Conservation (phyloP, 805 yeast genomes). For the Hanseniaspora singularis region DNA sequence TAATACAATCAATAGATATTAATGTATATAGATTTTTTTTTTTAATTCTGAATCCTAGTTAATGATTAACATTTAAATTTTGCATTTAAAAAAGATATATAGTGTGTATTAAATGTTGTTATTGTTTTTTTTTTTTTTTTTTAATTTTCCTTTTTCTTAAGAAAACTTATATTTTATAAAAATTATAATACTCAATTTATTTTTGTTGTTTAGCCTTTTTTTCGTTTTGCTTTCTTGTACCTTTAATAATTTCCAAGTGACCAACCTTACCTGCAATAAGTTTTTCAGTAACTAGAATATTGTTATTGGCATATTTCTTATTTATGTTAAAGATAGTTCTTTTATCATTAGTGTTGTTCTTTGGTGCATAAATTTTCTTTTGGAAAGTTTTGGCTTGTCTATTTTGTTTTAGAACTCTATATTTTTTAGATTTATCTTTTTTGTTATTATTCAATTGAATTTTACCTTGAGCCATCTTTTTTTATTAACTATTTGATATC, state of each 20-base stretch:
- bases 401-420: conserved; percentile 14
- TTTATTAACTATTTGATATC: too few species aligned
- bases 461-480: conserved; percentile 61
- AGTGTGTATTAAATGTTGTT: too few species aligned
- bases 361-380: conserved; percentile 32
- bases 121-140: too few species aligned
- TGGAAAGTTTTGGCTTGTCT: conserved; percentile 15
- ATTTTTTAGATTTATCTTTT: conserved; percentile 26
- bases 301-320: conserved; percentile 22
- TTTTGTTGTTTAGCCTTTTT: conserved; percentile 23
- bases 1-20: too few species aligned
- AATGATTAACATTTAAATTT: too few species aligned
- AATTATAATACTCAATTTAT: not conserved
- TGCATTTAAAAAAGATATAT: too few species aligned
- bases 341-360: conserved; percentile 26
- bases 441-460: conserved; percentile 39
- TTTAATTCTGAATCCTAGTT: too few species aligned
- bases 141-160: too few species aligned
- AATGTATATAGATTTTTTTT: too few species aligned
- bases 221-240: conserved; percentile 73
- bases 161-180: too few species aligned
- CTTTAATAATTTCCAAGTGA: conserved; percentile 80
- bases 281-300: conserved; percentile 51
- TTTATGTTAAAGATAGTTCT: conserved; percentile 9
- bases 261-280: conserved; percentile 84